Base-by-base conservation (phyloP, 768 basidiomycete species). In the Epithele typhae region DNA sequence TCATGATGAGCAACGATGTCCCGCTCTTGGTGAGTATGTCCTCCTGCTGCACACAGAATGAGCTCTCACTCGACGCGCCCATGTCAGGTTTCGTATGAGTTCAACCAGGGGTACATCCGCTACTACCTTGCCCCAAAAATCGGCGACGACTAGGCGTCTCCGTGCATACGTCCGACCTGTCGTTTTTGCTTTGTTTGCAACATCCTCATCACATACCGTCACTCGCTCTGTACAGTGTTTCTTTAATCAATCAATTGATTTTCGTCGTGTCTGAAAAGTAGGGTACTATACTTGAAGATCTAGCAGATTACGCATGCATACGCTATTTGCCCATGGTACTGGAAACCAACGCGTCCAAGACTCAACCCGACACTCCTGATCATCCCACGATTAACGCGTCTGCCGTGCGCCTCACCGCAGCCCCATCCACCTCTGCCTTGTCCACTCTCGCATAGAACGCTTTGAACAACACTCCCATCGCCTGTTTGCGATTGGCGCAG, bases 121-220 rank as follows among this genome's bases (percentile, higher is more conserved):
- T 98, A 95, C 75, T 98, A 93, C 74, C 78, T 98, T 45, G 94
- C 94, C 36, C 94, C 94, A 19, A 97, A 97, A 73, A 93, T 93
- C 51, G 86, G 87, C 25, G 89, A 92, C 56, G 89, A 92, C 47
- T 90, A 59, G 42, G 24, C 19, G 34, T 11, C 30, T 24, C 17
- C n/a, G 24, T n/a, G 18, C 30, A 9, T 8, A 9, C 11, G 18
- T 48, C 18, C 4, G 21, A 5, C 23, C 21, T 12, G 14, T 12
- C 25, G 25, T 8, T 5, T 9, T 17, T 23, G 23, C 39, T 40
- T 14, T 41, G 23, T 25, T 19, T 30, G 27, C 40, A 32, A 6
- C 5, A 30, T 41, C 32, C 25, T 35, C 44, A 38, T 37, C 14
- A 34, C 17, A 24, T 36, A 27, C 24, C 42, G 46, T 48, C 40